Base-by-base conservation (phyloP, 2,329 filamentous ascomycete genomes). In the Penicillium digitatum region DNA sequence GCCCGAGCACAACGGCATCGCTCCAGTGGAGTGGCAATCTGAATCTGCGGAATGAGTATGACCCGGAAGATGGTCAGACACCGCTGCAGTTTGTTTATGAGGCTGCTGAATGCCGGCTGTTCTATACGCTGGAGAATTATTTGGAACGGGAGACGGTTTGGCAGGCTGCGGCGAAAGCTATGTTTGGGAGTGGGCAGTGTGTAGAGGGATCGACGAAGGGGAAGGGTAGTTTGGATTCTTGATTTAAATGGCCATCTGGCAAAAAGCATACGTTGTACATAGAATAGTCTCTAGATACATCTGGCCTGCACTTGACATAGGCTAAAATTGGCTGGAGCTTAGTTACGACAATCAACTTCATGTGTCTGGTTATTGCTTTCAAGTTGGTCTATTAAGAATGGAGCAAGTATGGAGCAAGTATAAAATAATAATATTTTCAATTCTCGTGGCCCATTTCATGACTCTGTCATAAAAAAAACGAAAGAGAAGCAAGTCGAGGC, bases 1-100 rank as follows among this genome's bases (percentile, higher is more conserved):
- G 56, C 24, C 63, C 63, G 14, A 54, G 62, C 22, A 45, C 53
- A 8, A 42, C 49, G 2, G 38, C 42, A 5, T 57, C 58, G 11
- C 52, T 60, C 47, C 54, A 56, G 8, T 63, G 60, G 48, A 62
- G 63, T 12, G 73, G 72, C 1, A 73, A 71, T 9, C 62, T 80
- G 56, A 81, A 81, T 59, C 65, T 76, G 18, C 68, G 74, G 39
- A 77, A 80, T 55, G 68, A 76, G 39, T 76, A 79, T 53, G 73
- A 74, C 47, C 70, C 75, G 6, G 74, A 72, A 27, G 77, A 79
- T 47, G 63, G 76, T 20, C 52, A 71, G 39, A 67, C 76, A 0
- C 80, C 84, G 14, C 69, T 80, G 16, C 85, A 88, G 61, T 87
- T 87, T 63, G 70, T 81, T 2, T 82, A 83, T 53, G 80, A 86